Evolutionary conservation across 192 early-diverging fungal species (phyloP).

Genomic region (Coemansia umbellata): DNA sequence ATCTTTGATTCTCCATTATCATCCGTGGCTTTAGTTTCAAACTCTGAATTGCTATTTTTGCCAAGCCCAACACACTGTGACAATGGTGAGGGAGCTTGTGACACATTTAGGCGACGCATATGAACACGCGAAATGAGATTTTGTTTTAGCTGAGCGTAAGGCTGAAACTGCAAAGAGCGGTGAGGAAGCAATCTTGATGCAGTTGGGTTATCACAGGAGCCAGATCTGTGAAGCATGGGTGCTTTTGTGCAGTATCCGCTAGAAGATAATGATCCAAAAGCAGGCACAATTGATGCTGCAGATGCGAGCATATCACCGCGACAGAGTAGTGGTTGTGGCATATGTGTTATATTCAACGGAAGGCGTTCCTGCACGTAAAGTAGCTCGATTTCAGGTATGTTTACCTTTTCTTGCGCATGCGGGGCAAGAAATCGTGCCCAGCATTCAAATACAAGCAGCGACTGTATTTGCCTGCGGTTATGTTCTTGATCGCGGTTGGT

Average conservation of each 20-base stretch:
- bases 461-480: conserved; percentile 21
- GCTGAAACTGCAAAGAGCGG: conserved; percentile 17
- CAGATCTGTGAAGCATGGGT: too few species aligned
- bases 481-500: conserved; percentile 8
- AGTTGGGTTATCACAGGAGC: not conserved
- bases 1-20: too few species aligned
- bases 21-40: not conserved
- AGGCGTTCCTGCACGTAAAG: conserved; percentile 36
- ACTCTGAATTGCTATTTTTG: not conserved
- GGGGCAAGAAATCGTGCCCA: conserved; percentile 30
- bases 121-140: conserved; percentile 12
- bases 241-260: too few species aligned
- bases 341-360: conserved; percentile 28
- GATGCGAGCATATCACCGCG: conserved; percentile 28
- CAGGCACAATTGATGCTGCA: not conserved
- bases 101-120: conserved; percentile 2
- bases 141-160: conserved; percentile 17
- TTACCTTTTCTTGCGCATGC: conserved; percentile 9
- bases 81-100: conserved; percentile 1
- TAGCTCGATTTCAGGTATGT: conserved; percentile 23
- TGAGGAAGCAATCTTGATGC: not conserved
- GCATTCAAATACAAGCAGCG: conserved; percentile 36
- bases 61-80: conserved; percentile 5
- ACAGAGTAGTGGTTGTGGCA: conserved; percentile 26
- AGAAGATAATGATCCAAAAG: too few species aligned